phyloP scores from a whole-genome alignment of 306 rosid genomes.

The Medicago arabica region DNA sequence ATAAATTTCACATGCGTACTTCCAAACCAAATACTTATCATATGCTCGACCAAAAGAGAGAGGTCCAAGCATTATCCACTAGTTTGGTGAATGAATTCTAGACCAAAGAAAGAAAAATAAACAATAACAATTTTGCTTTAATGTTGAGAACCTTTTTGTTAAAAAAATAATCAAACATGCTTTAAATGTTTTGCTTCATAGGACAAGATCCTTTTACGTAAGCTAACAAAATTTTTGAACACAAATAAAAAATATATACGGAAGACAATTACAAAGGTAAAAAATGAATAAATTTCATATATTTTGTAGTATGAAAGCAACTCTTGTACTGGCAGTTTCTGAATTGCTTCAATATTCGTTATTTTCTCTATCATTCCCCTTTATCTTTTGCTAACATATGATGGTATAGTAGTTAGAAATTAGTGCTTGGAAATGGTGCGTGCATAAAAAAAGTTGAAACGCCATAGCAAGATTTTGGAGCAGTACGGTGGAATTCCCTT shows the following conservation, averaged over 20 bases:
- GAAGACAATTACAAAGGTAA: constrained; percentile 22
- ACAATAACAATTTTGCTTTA: background rate
- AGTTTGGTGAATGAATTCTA: background rate
- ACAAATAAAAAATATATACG: constrained; percentile 21
- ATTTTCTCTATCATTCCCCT: background rate
- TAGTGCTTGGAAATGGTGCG: constrained; percentile 46
- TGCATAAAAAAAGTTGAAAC: constrained; percentile 53
- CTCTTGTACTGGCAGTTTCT: constrained; percentile 18
- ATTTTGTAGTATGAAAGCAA: constrained; percentile 13
- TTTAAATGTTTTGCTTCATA: constrained; percentile 27
- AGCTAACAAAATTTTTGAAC: constrained; percentile 32
- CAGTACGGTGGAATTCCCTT: constrained; percentile 90
- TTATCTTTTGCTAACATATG: constrained; percentile 13
- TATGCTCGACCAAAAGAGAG: too few relatives aligned
- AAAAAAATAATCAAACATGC: constrained; percentile 14
- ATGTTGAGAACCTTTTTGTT: background rate
- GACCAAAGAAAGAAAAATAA: background rate
- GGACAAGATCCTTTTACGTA: constrained; percentile 22
- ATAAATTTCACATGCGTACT: too few relatives aligned
- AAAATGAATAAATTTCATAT: constrained; percentile 36
- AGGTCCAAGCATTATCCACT: background rate
- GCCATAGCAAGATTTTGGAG: constrained; percentile 89
- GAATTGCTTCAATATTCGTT: constrained; percentile 36
- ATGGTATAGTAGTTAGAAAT: constrained; percentile 27
- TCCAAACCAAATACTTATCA: too few relatives aligned